A percentile compares a stretch with the other conserved stretches of the same genome.
phyloP scores from a whole-genome alignment of 208 protist genomes.

The Angomonas ambiguus region DNA sequence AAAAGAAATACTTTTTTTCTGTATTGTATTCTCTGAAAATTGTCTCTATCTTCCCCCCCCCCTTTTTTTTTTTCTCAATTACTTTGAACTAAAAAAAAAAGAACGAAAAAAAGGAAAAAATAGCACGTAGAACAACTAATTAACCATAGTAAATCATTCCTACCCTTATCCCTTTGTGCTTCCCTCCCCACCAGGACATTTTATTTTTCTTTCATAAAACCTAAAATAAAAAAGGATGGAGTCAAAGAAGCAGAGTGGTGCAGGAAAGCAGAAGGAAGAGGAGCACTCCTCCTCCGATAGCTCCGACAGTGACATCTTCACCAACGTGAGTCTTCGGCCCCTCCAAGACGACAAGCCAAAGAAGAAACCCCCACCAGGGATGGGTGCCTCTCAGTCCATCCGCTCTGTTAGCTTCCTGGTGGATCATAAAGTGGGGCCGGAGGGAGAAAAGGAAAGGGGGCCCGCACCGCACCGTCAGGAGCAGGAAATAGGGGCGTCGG shows the following conservation, averaged over 20 bases:
- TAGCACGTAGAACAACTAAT: no score
- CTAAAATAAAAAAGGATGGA: background rate
- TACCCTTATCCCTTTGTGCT: no score
- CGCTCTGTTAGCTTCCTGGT: background rate
- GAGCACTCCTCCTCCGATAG: background rate
- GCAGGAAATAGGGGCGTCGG: background rate
- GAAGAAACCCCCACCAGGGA: background rate
- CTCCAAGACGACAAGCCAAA: background rate
- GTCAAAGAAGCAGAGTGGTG: background rate
- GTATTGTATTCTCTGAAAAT: background rate
- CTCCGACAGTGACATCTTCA: background rate
- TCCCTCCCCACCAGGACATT: no score
- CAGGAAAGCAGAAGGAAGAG: background rate
- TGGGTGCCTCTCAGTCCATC: background rate
- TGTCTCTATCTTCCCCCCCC: background rate
- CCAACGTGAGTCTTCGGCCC: background rate
- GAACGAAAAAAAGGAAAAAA: background rate
- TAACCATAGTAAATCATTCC: no score
- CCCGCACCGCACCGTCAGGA: background rate
- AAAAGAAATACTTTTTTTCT: slow-evolving; percentile 9
- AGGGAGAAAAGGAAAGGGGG: background rate
- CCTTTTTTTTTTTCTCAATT: background rate
- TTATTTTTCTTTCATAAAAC: slow-evolving; percentile 3
- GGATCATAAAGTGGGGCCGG: no score
- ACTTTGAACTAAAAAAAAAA: background rate